Evolutionary conservation across 2,329 filamentous ascomycete genomes (phyloP), one percentile per base, ranked within the genome.

Genomic region (Pseudopithomyces maydicus): DNA sequence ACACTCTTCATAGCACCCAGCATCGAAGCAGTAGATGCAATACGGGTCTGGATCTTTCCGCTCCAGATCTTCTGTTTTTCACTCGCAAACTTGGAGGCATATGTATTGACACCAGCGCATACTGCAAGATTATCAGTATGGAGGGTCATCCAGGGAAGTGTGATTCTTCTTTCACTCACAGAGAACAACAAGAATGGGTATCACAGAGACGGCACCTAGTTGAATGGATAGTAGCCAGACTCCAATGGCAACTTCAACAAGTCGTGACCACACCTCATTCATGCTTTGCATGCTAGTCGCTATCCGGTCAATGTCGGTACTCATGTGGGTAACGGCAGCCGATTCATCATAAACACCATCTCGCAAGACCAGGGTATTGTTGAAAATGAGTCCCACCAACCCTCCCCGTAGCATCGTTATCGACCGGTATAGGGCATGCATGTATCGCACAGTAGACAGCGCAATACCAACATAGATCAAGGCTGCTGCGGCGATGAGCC

Each of bases 201-300:
- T 77, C 0, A 78, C 63, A 39, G 80, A 84, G 0, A 80, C 79
- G 0, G 70, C 64, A 0, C 82, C 81, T 1, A 84, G 62, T 46
- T 81, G 74, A 22, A 39, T 57, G 32, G 65, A 61, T n/a, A 70
- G 52, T 5, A 70, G 58, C 29, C 62, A 68, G 29, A 65, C 43
- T 7, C 54, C 58, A 29, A 70, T 55, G 2, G 42, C 56, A 29
- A 61, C 51, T 38, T 58, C 57, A 12, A 69, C n/a, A 22, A 55
- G 33, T 6, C 49, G 48, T 10, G 64, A 57, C 67, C 67, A 70
- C 35, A 67, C 58, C 38, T 70, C 65, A 51, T 70, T 64, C 19
- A 68, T 52, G 49, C 49, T 52, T 52, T 52, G 42, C 50, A 53
- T 53, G 50, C 42, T 53, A 45, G 50, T 45, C 38, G 52, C 44